These are phyloP conservation scores for Carex littledalei DNA, from an alignment of 176 grass and related monocot species.

Conservation along the genomic window DNA sequence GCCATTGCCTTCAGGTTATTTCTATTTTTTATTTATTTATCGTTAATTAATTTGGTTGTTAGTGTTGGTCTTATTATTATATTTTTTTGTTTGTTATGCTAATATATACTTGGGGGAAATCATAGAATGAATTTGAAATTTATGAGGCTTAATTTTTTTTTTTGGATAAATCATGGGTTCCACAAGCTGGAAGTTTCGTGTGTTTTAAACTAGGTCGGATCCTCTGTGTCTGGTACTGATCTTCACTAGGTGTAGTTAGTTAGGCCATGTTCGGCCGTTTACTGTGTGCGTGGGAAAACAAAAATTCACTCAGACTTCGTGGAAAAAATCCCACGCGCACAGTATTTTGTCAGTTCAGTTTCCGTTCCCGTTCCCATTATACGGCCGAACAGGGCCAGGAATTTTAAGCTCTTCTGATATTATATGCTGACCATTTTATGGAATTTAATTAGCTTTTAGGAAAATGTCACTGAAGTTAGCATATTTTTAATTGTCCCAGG, in stretches of 20 bases:
- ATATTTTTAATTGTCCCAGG: background rate
- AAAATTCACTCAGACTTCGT: no score
- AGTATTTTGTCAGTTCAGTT: no score
- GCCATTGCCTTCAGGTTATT: slow-evolving; percentile 93
- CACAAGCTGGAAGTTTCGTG: background rate
- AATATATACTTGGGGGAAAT: background rate
- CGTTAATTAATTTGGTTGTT: background rate
- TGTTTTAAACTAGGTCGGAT: background rate
- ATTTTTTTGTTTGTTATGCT: no score
- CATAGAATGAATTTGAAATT: background rate
- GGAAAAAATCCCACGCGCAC: no score
- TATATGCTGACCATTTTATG: background rate
- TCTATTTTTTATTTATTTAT: background rate
- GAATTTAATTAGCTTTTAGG: background rate
- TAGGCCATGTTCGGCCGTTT: no score
- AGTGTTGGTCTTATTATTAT: background rate
- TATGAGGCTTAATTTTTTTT: background rate
- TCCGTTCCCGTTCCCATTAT: no score
- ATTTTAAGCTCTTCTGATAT: background rate
- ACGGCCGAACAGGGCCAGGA: no score
- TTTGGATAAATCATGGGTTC: background rate
- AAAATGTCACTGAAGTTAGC: background rate
- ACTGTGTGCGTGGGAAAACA: no score
- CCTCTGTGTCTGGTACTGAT: background rate
- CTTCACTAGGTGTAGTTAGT: background rate